Conservation (phyloP, 1,284 basidiomycete species). For the Irpex sp. region DNA sequence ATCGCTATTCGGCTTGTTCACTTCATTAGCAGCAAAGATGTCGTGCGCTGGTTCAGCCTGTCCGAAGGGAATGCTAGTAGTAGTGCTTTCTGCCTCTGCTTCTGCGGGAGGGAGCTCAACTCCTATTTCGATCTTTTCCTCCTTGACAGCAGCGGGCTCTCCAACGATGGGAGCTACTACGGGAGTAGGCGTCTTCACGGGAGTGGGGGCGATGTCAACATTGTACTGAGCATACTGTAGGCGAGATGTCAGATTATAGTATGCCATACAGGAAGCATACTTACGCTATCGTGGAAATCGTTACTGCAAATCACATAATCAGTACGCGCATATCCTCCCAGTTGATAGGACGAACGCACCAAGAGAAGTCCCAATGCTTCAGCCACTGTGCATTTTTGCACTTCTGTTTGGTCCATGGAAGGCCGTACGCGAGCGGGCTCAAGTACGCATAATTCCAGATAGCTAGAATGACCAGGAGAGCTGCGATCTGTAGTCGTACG, state of each 20-base stretch:
- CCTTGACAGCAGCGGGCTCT: conserved; percentile 38
- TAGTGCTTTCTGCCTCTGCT: conserved; percentile 20
- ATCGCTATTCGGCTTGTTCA: conserved; percentile 18
- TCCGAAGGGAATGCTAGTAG: conserved; percentile 38
- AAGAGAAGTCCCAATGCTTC: conserved; percentile 94
- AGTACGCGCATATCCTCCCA: conserved; percentile 4
- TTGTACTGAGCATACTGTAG: conserved; percentile 52
- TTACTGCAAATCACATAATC: conserved; percentile 33
- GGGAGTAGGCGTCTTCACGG: conserved; percentile 25
- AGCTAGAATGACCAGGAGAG: conserved; percentile 65
- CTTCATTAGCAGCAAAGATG: conserved; percentile 47
- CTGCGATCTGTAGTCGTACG: conserved; percentile 75
- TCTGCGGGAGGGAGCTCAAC: conserved; percentile 14
- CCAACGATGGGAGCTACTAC: conserved; percentile 40
- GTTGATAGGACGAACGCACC: conserved; percentile 36
- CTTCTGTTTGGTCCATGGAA: conserved; percentile 77
- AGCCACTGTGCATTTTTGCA: conserved; percentile 82
- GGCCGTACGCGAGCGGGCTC: conserved; percentile 83
- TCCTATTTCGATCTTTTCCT: conserved; percentile 26
- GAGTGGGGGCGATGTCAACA: conserved; percentile 30
- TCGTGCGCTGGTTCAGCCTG: conserved; percentile 64
- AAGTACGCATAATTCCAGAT: conserved; percentile 79
- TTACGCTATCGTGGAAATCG: conserved; percentile 59
- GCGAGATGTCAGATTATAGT: background rate
- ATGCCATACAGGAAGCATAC: conserved; percentile 15